These are phyloP conservation scores for Aureobasidium leucospermi DNA, from an alignment of 2,329 filamentous ascomycete genomes.

Conservation along the genomic window DNA sequence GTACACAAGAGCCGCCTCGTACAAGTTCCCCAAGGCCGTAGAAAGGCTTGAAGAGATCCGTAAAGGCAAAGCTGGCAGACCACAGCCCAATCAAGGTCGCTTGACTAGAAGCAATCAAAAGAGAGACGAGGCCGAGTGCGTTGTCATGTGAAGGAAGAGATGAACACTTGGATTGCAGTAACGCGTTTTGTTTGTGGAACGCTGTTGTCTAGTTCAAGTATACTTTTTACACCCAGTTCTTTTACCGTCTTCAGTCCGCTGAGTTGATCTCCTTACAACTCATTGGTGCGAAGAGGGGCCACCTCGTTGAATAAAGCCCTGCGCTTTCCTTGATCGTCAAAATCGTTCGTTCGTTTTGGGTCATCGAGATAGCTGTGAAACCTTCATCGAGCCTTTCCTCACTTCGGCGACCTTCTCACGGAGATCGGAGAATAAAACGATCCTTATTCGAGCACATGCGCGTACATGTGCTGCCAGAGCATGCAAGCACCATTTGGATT, in stretches of 20 bases:
- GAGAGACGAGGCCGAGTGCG: conserved; percentile 83
- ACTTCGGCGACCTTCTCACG: too few species aligned
- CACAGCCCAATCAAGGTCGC: conserved; percentile 61
- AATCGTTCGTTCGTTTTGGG: too few species aligned
- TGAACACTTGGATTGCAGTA: background rate
- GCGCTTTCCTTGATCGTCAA: too few species aligned
- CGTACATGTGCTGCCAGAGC: too few species aligned
- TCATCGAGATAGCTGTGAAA: too few species aligned
- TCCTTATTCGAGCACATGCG: too few species aligned
- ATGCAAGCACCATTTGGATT: background rate
- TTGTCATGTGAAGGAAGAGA: conserved; percentile 58
- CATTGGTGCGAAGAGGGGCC: too few species aligned
- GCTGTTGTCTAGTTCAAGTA: background rate
- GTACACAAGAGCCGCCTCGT: conserved; percentile 98
- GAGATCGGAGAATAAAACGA: too few species aligned
- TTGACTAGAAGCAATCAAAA: conserved; percentile 76
- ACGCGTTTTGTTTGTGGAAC: background rate
- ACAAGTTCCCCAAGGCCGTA: conserved; percentile 88
- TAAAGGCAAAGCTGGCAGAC: conserved; percentile 34
- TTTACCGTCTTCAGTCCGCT: background rate
- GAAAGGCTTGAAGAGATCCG: conserved; percentile 91
- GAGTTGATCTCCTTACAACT: too few species aligned
- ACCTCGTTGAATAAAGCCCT: too few species aligned
- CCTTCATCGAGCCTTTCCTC: too few species aligned
- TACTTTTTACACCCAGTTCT: background rate